These are phyloP conservation scores for Debaryomyces subglobosus DNA, from an alignment of 1,139 yeast species.

Conservation along the genomic window DNA sequence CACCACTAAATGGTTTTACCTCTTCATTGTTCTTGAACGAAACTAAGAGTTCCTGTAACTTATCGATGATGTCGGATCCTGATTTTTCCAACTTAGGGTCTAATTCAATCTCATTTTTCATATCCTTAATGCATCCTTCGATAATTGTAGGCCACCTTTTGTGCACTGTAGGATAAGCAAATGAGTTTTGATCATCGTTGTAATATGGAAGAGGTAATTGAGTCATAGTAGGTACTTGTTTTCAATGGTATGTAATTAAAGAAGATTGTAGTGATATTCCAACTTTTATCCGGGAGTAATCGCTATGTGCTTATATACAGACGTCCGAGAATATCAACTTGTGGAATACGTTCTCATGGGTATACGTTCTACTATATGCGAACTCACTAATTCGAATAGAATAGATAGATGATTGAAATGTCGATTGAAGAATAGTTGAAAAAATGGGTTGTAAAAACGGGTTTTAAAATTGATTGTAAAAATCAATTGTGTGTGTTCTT, in stretches of 20 bases:
- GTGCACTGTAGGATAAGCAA: constrained; percentile 79
- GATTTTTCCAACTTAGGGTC: constrained; percentile 25
- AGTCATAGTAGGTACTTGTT: constrained; percentile 3
- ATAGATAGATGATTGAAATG: not conserved
- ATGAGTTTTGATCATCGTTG: constrained; percentile 73
- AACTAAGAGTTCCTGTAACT: constrained; percentile 42
- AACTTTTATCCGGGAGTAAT: not conserved
- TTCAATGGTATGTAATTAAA: not conserved
- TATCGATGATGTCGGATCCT: constrained; percentile 34
- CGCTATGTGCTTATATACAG: not conserved
- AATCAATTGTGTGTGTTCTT: not conserved
- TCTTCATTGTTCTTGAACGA: constrained; percentile 42
- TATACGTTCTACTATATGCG: not conserved
- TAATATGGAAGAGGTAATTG: constrained; percentile 48
- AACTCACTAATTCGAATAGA: not conserved
- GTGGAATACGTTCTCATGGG: not conserved
- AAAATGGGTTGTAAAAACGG: no score
- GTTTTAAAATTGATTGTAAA: no score
- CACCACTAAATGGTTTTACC: constrained; percentile 46
- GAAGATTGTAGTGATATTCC: not conserved
- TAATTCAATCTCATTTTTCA: constrained; percentile 25
- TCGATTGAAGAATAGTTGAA: not conserved
- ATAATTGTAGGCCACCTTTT: constrained; percentile 88
- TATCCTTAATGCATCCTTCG: constrained; percentile 66
- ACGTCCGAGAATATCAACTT: not conserved